Percentiles rank a stretch among this genome's conserved stretches.
These are phyloP conservation scores for Termitomyces eurrhizus DNA, from an alignment of 768 basidiomycete genomes.

Conservation along the genomic window DNA sequence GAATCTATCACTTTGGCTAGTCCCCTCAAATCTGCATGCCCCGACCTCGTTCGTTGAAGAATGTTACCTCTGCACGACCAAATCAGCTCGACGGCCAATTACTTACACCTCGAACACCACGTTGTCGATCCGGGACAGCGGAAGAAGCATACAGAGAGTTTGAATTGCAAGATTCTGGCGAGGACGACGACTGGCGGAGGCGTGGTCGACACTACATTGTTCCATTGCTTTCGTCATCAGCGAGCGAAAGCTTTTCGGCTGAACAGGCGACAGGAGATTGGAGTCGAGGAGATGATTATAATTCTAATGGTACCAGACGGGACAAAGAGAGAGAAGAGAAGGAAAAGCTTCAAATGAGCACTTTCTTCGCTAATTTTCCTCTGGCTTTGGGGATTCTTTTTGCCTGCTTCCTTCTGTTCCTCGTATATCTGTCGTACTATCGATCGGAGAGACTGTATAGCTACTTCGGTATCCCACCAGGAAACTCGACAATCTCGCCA, in stretches of 20 bases:
- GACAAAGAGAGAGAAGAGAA: constrained; percentile 14
- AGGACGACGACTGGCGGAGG: constrained; percentile 33
- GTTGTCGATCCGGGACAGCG: constrained; percentile 53
- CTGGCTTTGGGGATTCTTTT: constrained; percentile 42
- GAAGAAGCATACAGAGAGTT: constrained; percentile 49
- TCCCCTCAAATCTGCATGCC: constrained; percentile 27
- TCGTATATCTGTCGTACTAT: constrained; percentile 46
- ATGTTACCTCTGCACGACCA: constrained; percentile 29
- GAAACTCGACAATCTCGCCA: constrained; percentile 15
- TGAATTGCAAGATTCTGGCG: constrained; percentile 39
- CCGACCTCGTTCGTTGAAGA: constrained; percentile 35
- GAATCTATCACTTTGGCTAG: not conserved
- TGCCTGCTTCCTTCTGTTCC: constrained; percentile 42
- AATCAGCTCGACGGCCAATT: constrained; percentile 29
- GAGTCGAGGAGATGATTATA: constrained; percentile 37
- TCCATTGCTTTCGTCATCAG: constrained; percentile 47
- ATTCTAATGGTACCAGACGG: constrained; percentile 4
- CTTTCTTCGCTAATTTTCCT: constrained; percentile 30
- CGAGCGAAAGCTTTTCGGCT: constrained; percentile 34
- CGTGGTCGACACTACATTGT: constrained; percentile 36
- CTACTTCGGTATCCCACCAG: constrained; percentile 34
- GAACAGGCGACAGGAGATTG: constrained; percentile 28
- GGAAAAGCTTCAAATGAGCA: constrained; percentile 17
- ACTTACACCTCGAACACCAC: constrained; percentile 60
- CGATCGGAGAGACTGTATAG: constrained; percentile 43